phyloP scores from a whole-genome alignment of 305 asterid genomes.

The Rubia balearica region DNA sequence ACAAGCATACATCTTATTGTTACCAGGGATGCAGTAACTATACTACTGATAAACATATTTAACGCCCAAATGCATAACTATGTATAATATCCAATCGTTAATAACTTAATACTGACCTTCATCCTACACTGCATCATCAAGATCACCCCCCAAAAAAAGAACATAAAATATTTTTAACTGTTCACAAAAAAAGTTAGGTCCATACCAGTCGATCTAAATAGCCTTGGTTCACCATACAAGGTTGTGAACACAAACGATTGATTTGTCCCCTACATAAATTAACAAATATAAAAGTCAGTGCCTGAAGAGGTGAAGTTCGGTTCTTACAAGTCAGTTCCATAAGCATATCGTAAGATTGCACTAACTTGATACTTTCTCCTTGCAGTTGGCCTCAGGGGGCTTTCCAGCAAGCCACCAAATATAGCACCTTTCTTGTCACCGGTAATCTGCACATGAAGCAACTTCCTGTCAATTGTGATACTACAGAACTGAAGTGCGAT shows the following conservation, averaged over 20 bases:
- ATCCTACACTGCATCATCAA: not conserved
- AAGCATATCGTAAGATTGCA: not conserved
- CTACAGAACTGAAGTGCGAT: not conserved
- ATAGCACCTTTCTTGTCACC: constrained; percentile 92
- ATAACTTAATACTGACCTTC: not conserved
- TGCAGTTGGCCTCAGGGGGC: constrained; percentile 83
- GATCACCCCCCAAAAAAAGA: not conserved
- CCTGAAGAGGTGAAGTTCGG: not conserved
- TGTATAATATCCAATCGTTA: not conserved
- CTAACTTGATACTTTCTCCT: constrained; percentile 85
- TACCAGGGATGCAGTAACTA: not conserved
- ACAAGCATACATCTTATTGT: not conserved
- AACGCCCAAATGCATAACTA: not conserved
- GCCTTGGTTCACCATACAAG: constrained; percentile 83
- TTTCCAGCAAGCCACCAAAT: constrained; percentile 90
- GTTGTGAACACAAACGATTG: constrained; percentile 93
- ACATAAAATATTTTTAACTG: not conserved
- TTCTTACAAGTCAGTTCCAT: not conserved
- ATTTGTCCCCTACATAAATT: constrained; percentile 62
- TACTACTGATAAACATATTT: not conserved
- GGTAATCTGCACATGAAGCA: constrained; percentile 50
- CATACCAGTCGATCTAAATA: constrained; percentile 93
- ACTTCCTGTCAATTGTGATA: not conserved
- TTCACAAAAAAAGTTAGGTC: not conserved
- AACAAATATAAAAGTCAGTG: constrained; percentile 6